Evolutionary conservation across 2,329 filamentous ascomycete species (phyloP).

Genomic region (Podosphaera leucotricha): DNA sequence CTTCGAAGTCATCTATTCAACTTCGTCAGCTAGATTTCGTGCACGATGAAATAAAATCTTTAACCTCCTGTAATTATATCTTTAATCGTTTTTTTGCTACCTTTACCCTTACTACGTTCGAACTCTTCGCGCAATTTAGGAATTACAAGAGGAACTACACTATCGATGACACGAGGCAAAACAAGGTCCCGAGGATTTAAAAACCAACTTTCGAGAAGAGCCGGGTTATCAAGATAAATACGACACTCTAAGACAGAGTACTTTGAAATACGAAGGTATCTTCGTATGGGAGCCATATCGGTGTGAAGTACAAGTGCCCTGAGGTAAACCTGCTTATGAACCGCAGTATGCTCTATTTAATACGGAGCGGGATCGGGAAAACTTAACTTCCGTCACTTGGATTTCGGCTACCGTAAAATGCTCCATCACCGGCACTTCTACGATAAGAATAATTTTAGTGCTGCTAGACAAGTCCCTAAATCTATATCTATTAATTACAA

Average conservation of each 20-base stretch:
- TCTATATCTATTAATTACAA: too few species aligned
- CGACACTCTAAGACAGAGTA: slow-evolving; percentile 91
- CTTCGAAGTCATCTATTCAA: slow-evolving; percentile 67
- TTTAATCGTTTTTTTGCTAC: slow-evolving; percentile 52
- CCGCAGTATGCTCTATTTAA: too few species aligned
- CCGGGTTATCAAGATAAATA: slow-evolving; percentile 83
- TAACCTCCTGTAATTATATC: slow-evolving; percentile 64
- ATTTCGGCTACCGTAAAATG: too few species aligned
- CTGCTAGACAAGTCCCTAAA: too few species aligned
- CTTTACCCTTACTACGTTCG: slow-evolving; percentile 32
- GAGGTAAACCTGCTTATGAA: too few species aligned
- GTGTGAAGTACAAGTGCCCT: too few species aligned
- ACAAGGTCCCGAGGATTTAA: slow-evolving; percentile 53
- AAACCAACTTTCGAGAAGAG: slow-evolving; percentile 62
- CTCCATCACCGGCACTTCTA: too few species aligned
- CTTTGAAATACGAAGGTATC: slow-evolving; percentile 79
- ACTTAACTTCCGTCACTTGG: too few species aligned
- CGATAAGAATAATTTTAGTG: too few species aligned
- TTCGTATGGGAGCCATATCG: slow-evolving; percentile 62
- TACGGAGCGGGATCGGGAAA: too few species aligned
- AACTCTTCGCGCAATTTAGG: slow-evolving; percentile 80
- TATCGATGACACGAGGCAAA: slow-evolving; percentile 62
- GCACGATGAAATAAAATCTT: not conserved
- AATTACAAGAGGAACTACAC: slow-evolving; percentile 62
- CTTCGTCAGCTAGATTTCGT: slow-evolving; percentile 4